Conservation (phyloP, 495 filamentous ascomycete species). For the Xylaria venustula region DNA sequence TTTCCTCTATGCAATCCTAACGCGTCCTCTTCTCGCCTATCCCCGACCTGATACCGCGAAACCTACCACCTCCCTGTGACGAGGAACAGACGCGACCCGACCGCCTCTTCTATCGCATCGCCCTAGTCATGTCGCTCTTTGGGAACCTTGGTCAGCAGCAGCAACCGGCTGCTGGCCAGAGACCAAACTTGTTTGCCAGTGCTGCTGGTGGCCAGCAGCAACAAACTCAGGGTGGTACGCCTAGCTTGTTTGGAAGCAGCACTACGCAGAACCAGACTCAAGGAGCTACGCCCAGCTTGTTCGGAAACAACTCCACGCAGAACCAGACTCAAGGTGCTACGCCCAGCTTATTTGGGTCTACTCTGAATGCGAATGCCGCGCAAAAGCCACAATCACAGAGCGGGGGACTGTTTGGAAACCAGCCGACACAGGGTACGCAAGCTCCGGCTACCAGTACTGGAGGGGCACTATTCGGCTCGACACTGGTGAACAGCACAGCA, state of each 20-base stretch:
- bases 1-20: neutral
- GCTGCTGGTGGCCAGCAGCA: neutral
- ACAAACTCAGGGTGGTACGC: neutral
- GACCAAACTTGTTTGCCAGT: neutral
- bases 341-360: neutral
- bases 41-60: too few relatives aligned
- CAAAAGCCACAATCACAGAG: slow-evolving; percentile 15
- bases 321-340: neutral
- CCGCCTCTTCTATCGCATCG: neutral
- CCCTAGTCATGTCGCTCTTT: slow-evolving; percentile 24
- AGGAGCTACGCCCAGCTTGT: neutral
- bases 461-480: too few relatives aligned
- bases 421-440: neutral
- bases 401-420: slow-evolving; percentile 1
- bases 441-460: neutral
- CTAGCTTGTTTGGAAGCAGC: slow-evolving; percentile 6
- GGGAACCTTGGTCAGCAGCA: neutral
- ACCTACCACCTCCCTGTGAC: neutral
- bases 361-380: slow-evolving; percentile 1
- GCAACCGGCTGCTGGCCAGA: neutral
- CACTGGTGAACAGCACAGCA: neutral
- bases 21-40: too few relatives aligned
- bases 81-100: neutral
- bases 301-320: neutral
- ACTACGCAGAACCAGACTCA: neutral